phyloP scores from a whole-genome alignment of 179 eudicot genomes.

The Monotropa hypopitys region DNA sequence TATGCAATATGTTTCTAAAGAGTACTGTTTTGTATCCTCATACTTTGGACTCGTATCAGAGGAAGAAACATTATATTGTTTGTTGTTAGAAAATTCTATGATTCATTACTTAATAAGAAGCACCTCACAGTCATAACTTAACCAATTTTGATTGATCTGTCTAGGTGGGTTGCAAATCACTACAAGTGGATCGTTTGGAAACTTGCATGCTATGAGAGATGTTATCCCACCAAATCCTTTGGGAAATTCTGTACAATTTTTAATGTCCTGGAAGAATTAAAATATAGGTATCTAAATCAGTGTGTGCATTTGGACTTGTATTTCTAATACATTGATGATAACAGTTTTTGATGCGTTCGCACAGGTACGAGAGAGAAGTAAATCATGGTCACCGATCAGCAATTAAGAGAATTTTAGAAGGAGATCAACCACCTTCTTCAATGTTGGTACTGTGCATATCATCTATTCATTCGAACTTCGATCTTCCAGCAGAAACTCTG shows the following conservation, averaged over 20 bases:
- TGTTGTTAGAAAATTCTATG: not conserved
- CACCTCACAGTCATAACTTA: not conserved
- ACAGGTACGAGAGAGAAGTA: conserved; percentile 89
- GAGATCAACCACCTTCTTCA: conserved; percentile 79
- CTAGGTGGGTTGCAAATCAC: conserved; percentile 93
- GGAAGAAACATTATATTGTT: not conserved
- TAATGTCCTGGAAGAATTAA: conserved; percentile 75
- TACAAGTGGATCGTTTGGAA: conserved; percentile 98
- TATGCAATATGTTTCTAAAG: conserved; percentile 41
- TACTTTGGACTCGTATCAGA: not conserved
- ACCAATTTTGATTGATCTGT: conserved; percentile 3
- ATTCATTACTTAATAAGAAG: not conserved
- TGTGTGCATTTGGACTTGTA: not conserved
- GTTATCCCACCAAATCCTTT: conserved; percentile 35
- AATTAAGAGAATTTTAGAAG: conserved; percentile 72
- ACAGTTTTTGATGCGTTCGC: conserved; percentile 10
- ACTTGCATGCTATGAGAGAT: conserved; percentile 82
- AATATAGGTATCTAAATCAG: conserved; percentile 44
- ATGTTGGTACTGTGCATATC: conserved; percentile 74
- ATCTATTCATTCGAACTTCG: conserved; percentile 26
- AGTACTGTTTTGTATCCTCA: conserved; percentile 27
- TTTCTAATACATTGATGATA: conserved; percentile 1
- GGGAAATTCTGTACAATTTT: conserved; percentile 40
- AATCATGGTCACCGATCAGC: conserved; percentile 89
- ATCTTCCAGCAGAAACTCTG: conserved; percentile 15